Conservation (phyloP, 2,329 filamentous ascomycete species). For the Zasmidium cellare region DNA sequence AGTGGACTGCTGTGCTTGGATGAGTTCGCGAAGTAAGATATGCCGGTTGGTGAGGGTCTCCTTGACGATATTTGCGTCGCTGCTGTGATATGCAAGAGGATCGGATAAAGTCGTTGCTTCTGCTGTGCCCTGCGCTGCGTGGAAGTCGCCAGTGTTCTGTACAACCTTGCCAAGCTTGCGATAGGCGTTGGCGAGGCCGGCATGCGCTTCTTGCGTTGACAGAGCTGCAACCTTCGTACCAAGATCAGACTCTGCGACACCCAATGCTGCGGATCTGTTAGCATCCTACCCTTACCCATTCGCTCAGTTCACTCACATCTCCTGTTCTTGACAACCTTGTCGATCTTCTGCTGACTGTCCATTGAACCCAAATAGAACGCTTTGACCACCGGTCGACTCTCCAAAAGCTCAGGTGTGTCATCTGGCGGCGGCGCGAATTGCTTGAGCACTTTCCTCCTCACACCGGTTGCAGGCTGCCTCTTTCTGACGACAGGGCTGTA, state of each 20-base stretch:
- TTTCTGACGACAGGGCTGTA: conserved; percentile 94
- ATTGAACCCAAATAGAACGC: conserved; percentile 93
- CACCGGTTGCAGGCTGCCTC: conserved; percentile 95
- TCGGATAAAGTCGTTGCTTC: conserved; percentile 95
- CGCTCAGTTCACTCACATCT: conserved; percentile 63
- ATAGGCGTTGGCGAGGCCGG: conserved; percentile 84
- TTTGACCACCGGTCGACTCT: conserved; percentile 88
- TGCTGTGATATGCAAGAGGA: conserved; percentile 89
- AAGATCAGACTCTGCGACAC: conserved; percentile 88
- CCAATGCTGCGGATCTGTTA: conserved; percentile 66
- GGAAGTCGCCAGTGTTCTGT: conserved; percentile 90
- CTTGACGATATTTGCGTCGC: conserved; percentile 96
- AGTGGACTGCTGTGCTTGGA: conserved; percentile 85
- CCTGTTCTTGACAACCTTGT: conserved; percentile 87
- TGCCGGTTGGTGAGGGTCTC: conserved; percentile 97
- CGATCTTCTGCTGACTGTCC: conserved; percentile 96
- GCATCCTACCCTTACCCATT: conserved; percentile 14
- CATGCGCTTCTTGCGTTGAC: conserved; percentile 86
- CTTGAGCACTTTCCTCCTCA: conserved; percentile 92
- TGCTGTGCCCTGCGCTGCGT: conserved; percentile 92
- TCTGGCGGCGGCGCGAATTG: conserved; percentile 97
- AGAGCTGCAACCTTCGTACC: conserved; percentile 86
- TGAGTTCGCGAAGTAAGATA: conserved; percentile 87
- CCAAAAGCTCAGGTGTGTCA: conserved; percentile 90
- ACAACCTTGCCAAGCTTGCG: conserved; percentile 92